Base-by-base conservation (phyloP, 352 stramenopile species). In the Pythium coloratum region DNA sequence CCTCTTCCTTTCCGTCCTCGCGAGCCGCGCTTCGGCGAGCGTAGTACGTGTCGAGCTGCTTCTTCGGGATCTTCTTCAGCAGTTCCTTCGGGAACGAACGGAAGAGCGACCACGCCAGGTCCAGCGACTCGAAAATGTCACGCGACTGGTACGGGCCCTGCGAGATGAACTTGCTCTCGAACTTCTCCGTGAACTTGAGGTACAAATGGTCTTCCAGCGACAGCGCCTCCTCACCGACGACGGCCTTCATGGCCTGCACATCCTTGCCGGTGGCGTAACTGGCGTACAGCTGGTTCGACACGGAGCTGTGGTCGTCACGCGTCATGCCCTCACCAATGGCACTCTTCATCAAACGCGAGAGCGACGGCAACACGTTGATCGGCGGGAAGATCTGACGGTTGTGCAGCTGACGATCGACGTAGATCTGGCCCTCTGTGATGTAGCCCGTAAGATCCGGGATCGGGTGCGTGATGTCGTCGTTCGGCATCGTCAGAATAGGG, bases 361-460 rank as follows among this genome's bases (percentile, higher is more conserved):
- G 82, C 36, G 97, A 99, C 51, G 97, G 97, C 67, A 99, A 81
- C 69, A 99, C 96, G 81, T 99, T 99, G 81, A 99, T 99, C 44
- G 97, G 98, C 65, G 98, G 97, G 88, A 99, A 99, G 72, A 99
- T 98, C 77, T 98, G 96, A 82, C 97, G 97, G 70, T 98, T 99
- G 82, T 99, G 92, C 66, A 99, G 78, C 81, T 99, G 94, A 76
- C 97, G 88, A 78, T 99, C 97, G 54, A 99, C 89, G 81, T 99
- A 99, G 76, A 99, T 97, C 84, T 96, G 97, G 68, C 97, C 97
- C 77, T 99, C 97, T 34, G 97, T 99, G 82, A 99, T 99, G 82
- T 99, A 99, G 40, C 97, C 97, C 64, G 97, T 99, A 62, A 99
- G 85, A 94, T 99, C 97, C 66, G 97, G 97, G 89, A 99, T 99